Base-by-base conservation (phyloP, 768 basidiomycete species). In the Kwoniella shandongensis region DNA sequence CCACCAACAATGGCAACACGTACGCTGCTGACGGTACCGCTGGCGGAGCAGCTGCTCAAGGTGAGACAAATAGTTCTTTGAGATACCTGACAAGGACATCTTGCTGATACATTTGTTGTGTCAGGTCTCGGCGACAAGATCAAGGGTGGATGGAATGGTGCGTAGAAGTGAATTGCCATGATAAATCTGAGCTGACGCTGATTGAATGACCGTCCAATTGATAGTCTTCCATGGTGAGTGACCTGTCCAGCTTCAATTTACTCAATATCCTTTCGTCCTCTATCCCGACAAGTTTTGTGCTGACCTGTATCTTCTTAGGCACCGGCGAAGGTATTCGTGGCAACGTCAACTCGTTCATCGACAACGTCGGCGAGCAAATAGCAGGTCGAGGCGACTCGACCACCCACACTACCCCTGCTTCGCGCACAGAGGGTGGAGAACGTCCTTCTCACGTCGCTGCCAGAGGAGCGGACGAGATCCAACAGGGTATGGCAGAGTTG, bases 261-360 rank as follows among this genome's bases (percentile, higher is more conserved):
- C 32, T 32, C 13, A 13, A 6, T 32, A 6, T 32, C 36, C 10
- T 32, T 13, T 32, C 32, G 13, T 32, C 13, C 32, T 32, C 13
- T 32, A 6, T 6, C 6, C 7, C 32, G 32, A 6, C 32, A 32
- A 32, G 32, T 6, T 32, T 13, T 32, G 13, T 32, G 32, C 32
- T 32, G 13, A 32, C n/a, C 40, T 23, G 40, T 6, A 8, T n/a
- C 40, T n/a, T 6, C 7, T 23, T 23, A 62, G 69, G 69, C 32
- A 59, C 66, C 10, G 69, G 69, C 20, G 69, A 70, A 59, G 63
- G 52, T 26, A 51, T 70, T 45, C 46, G 66, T 35, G 69, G 69
- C 25, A 66, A 64, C 44, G 60, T 65, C 54, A 70, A 70, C 56
- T 49, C 63, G 5, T 61, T 65, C 35, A 41, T 67, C 25, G 69